phyloP scores from a whole-genome alignment of 345 rosid species.

The Citrus unshiu region DNA sequence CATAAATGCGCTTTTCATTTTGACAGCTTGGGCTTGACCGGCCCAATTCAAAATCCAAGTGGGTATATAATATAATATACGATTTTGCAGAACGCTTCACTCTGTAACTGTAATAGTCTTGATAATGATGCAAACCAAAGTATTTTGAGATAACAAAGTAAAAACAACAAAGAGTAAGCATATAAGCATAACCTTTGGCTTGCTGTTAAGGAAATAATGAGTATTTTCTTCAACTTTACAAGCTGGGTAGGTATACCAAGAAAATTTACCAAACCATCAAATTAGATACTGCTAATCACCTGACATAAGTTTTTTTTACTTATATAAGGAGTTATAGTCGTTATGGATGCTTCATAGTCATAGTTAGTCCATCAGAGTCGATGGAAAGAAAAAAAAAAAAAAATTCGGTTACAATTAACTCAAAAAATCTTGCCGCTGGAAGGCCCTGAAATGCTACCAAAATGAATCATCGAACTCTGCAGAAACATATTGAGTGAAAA shows the following conservation, averaged over 20 bases:
- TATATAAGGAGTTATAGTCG: not conserved
- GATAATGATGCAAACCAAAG: not conserved
- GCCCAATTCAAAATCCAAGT: not conserved
- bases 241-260: slow-evolving; percentile 7
- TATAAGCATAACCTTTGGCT: not conserved
- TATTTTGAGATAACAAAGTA: not conserved
- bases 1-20: not conserved
- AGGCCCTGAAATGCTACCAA: not conserved
- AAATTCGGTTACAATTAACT: not conserved
- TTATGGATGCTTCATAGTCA: not conserved
- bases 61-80: not conserved
- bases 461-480: not conserved
- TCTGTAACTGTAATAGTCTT: not conserved
- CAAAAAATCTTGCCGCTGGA: not conserved
- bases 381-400: not conserved
- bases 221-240: not conserved
- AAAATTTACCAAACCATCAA: not conserved
- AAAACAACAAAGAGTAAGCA: not conserved
- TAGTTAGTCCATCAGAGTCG: not conserved
- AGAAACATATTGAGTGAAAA: not conserved
- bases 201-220: not conserved
- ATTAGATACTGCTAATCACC: not conserved
- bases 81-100: not conserved
- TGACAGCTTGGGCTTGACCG: not conserved
- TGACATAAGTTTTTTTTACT: not conserved